Evolutionary conservation across 371 early-diverging fungal species (phyloP).

Genomic region (Circinella minor): DNA sequence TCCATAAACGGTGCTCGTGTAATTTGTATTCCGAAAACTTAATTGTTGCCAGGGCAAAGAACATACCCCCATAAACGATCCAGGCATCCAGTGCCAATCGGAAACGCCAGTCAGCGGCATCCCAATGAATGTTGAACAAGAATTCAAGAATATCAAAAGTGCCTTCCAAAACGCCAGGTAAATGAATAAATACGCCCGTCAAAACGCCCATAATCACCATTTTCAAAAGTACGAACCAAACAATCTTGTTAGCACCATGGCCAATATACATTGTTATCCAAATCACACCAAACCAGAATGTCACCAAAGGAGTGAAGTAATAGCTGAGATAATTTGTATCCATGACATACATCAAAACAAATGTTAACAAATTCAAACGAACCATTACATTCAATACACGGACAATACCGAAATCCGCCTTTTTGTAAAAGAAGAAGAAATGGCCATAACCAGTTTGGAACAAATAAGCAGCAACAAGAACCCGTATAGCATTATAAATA

Average conservation of each 20-base stretch:
- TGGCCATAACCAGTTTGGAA: conserved; percentile 87
- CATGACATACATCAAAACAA: conserved; percentile 69
- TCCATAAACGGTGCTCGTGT: conserved; percentile 46
- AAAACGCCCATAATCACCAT: conserved; percentile 44
- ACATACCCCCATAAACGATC: conserved; percentile 67
- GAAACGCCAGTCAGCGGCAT: conserved; percentile 69
- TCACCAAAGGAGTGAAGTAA: conserved; percentile 78
- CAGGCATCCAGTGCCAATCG: conserved; percentile 64
- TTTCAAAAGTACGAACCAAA: conserved; percentile 54
- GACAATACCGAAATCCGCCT: conserved; percentile 64
- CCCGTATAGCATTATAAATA: conserved; percentile 73
- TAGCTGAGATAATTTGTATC: conserved; percentile 71
- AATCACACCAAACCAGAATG: conserved; percentile 71
- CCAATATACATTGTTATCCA: conserved; percentile 68
- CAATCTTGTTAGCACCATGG: conserved; percentile 46
- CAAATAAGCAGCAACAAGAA: conserved; percentile 75
- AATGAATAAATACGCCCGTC: conserved; percentile 44
- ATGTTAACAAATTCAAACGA: conserved; percentile 72
- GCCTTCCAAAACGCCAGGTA: conserved; percentile 46
- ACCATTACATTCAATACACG: conserved; percentile 67
- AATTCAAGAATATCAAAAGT: conserved; percentile 39
- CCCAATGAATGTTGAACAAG: conserved; percentile 59
- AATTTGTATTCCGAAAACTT: conserved; percentile 49
- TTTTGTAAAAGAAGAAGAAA: conserved; percentile 71
- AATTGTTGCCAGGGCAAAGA: conserved; percentile 50